Evolutionary conservation across 148 eudicot species (phyloP).

Genomic region (Mesembryanthemum crystallinum): DNA sequence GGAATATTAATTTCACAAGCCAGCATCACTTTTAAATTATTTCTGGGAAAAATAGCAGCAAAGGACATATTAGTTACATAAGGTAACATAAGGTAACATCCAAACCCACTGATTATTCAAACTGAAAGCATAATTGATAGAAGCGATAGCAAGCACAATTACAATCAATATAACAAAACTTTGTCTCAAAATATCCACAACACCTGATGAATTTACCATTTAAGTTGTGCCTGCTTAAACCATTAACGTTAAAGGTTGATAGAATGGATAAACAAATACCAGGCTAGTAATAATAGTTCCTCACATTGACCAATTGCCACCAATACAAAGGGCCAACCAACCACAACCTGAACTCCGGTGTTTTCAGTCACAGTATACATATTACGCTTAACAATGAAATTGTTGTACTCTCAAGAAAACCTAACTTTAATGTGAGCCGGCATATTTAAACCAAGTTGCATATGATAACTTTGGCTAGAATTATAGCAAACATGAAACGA

Average conservation of each 20-base stretch:
- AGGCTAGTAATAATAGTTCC: not conserved
- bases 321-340: not conserved
- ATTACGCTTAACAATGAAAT: not conserved
- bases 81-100: not conserved
- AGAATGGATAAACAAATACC: not conserved
- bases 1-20: no score
- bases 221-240: no score
- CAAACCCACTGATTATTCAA: no score
- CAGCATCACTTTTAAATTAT: not conserved
- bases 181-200: no score
- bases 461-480: not conserved
- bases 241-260: not conserved
- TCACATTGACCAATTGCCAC: not conserved
- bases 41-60: not conserved
- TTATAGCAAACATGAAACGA: no score
- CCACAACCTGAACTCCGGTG: not conserved
- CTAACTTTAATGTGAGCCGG: not conserved
- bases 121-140: no score
- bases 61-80: no score
- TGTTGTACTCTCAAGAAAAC: not conserved
- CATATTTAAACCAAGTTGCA: not conserved
- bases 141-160: no score
- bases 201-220: no score
- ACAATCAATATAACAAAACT: no score
- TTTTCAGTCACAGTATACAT: not conserved